Evolutionary conservation across 352 stramenopile genomes (phyloP), one percentile per base, ranked within the genome.

Genomic region (Phytophthora multivora): DNA sequence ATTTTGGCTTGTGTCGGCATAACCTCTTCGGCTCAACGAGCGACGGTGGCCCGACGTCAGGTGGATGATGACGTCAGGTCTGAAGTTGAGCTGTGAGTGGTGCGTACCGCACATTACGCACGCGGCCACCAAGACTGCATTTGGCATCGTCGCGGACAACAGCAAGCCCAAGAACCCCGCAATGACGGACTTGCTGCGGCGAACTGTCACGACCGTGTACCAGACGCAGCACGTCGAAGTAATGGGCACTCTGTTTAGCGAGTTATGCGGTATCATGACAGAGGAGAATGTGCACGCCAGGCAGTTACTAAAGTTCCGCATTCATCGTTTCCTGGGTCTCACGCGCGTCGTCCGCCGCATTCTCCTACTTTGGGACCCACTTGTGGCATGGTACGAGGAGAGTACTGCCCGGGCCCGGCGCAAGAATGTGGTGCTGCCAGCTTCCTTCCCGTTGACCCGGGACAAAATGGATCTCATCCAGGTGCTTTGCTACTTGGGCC

Each of bases 131-230:
- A 64, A 57, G 30, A 19, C 35, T 19, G 47, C 46, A 6, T 48
- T 38, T 35, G 56, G 48, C 33, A 48, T 65, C 19, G 53, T 61
- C n/a, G 31, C 31, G 8, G 33, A 61, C 30, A 12, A 15, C 6
- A 9, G 31, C 33, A 47, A 46, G 23, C 48, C 39, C 0, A 61
- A 61, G 31, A 61, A 49, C 4, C 21, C 53, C 6, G 35, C 23
- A 11, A 61, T 61, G 53, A 61, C 53, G 12, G 43, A 53, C 31
- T 40, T 52, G 7, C 46, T 48, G 38, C 42, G 42, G 3, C 53
- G 43, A n/a, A 61, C 53, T 39, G 43, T 61, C 15, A 61, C 48
- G 31, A 46, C n/a, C n/a, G n/a, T n/a, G n/a, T n/a, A n/a, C n/a
- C n/a, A n/a, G n/a, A n/a, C n/a, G n/a, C n/a, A n/a, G 31, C 52